phyloP scores from a whole-genome alignment of 140 eudicot genomes.

The Erigeron philadelphicus region DNA sequence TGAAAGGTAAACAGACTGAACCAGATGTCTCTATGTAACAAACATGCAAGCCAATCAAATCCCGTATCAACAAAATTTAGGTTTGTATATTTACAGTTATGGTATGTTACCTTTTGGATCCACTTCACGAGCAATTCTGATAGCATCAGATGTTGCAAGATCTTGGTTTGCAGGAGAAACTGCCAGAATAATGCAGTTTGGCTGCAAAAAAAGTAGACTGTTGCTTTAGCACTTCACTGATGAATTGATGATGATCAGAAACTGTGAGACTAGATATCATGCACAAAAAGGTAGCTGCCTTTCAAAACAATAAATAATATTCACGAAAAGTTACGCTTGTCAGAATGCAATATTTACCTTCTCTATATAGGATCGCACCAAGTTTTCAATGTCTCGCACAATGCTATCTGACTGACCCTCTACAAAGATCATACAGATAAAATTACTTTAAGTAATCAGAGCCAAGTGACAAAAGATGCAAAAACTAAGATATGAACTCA shows the following conservation, averaged over 20 bases:
- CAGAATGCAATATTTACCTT: constrained; percentile 25
- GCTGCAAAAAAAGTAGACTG: constrained; percentile 38
- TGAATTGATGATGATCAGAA: not conserved
- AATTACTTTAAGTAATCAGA: constrained; percentile 3
- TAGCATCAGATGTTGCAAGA: constrained; percentile 60
- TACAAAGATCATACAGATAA: constrained; percentile 20
- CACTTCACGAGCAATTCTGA: constrained; percentile 50
- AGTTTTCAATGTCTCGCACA: constrained; percentile 48
- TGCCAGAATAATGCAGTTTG: constrained; percentile 50
- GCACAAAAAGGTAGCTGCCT: too few relatives aligned
- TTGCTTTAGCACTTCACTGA: too few relatives aligned
- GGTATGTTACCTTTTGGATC: constrained; percentile 46
- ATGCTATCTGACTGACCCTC: constrained; percentile 47
- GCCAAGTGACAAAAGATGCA: constrained; percentile 1
- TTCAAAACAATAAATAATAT: too few relatives aligned
- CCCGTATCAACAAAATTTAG: constrained; percentile 1
- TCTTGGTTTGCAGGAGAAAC: constrained; percentile 65
- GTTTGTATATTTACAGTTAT: constrained; percentile 3
- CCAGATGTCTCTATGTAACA: not conserved
- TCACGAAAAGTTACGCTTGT: not conserved
- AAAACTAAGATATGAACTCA: constrained; percentile 26
- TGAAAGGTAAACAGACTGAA: not conserved
- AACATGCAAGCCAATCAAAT: not conserved
- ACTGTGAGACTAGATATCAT: not conserved
- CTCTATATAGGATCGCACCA: constrained; percentile 48